Percentiles rank a stretch among this genome's conserved stretches.
Evolutionary conservation across 441 rosid species (phyloP).

Genomic region (Metrosideros polymorpha): DNA sequence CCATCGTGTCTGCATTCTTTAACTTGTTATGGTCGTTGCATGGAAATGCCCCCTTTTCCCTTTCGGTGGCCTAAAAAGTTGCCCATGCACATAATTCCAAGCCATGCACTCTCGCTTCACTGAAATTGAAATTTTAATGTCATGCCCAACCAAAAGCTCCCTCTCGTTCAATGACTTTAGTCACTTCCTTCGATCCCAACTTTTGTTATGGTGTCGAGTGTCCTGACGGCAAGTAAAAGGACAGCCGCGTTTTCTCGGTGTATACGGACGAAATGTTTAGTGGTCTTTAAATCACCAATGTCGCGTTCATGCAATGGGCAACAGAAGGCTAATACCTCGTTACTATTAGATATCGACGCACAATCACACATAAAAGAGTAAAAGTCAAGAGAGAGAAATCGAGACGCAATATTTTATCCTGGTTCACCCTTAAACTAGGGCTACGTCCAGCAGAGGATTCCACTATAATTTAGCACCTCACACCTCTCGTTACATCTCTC

Average conservation of each 20-base stretch:
- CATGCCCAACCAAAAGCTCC: not conserved
- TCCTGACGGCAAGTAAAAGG: not conserved
- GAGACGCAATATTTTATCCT: no score
- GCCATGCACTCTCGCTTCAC: not conserved
- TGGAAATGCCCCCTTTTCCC: not conserved
- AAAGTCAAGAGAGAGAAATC: no score
- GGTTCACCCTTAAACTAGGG: no score
- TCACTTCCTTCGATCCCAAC: not conserved
- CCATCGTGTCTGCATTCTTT: not conserved
- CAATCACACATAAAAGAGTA: no score
- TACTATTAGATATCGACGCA: no score
- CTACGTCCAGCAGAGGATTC: no score
- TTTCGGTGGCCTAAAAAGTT: not conserved
- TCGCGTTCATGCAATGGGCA: not conserved
- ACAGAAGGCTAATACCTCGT: not conserved
- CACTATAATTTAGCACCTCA: no score
- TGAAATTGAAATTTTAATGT: not conserved
- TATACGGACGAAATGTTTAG: not conserved
- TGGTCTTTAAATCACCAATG: not conserved
- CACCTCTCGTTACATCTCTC: no score
- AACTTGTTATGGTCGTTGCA: not conserved
- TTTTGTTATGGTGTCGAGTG: not conserved
- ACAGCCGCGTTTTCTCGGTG: not conserved
- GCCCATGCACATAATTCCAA: not conserved
- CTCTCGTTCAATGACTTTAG: not conserved